Evolutionary conservation across 805 yeast genomes (phyloP).

Genomic region (Ogataea nakhonphanomensis): DNA sequence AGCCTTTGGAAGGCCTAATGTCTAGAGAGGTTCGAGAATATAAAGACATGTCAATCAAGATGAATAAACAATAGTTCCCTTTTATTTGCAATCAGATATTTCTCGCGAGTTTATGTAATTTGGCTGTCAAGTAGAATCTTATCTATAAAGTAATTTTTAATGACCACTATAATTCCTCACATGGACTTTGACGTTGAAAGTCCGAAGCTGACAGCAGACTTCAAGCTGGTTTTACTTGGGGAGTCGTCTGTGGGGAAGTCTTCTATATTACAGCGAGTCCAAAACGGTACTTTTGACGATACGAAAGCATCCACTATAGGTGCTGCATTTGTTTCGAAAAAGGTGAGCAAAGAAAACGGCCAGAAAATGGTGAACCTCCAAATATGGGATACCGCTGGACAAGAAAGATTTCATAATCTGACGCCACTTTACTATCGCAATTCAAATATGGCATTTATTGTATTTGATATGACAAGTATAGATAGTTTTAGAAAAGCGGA

Average conservation of each 20-base stretch:
- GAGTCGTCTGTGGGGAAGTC: slow-evolving; percentile 63
- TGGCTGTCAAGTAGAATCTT: slow-evolving; percentile 6
- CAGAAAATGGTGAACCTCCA: slow-evolving; percentile 48
- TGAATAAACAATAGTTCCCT: slow-evolving; percentile 6
- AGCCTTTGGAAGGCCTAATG: slow-evolving; percentile 25
- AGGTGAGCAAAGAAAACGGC: slow-evolving; percentile 40
- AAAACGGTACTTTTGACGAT: slow-evolving; percentile 65
- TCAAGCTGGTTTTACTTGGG: slow-evolving; percentile 38
- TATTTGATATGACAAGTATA: slow-evolving; percentile 70
- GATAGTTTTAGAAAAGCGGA: slow-evolving; percentile 64
- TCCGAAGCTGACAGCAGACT: slow-evolving; percentile 31
- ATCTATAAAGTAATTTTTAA: slow-evolving; percentile 1
- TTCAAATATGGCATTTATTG: slow-evolving; percentile 80
- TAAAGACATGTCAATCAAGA: slow-evolving; percentile 2
- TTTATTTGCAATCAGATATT: slow-evolving; percentile 1
- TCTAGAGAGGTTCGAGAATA: slow-evolving; percentile 16
- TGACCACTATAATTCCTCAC: slow-evolving; percentile 20
- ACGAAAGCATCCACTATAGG: slow-evolving; percentile 91
- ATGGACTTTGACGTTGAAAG: slow-evolving; percentile 9
- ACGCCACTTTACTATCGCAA: slow-evolving; percentile 85
- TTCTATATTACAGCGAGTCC: slow-evolving; percentile 81
- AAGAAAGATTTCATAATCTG: slow-evolving; percentile 75
- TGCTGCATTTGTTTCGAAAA: slow-evolving; percentile 94
- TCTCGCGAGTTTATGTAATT: slow-evolving; percentile 5
- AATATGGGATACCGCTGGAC: slow-evolving; percentile 97